A percentile compares a stretch with the other conserved stretches of the same genome.
Evolutionary conservation across 2,329 filamentous ascomycete genomes (phyloP).

Genomic region (Pseudogymnoascus sp.): DNA sequence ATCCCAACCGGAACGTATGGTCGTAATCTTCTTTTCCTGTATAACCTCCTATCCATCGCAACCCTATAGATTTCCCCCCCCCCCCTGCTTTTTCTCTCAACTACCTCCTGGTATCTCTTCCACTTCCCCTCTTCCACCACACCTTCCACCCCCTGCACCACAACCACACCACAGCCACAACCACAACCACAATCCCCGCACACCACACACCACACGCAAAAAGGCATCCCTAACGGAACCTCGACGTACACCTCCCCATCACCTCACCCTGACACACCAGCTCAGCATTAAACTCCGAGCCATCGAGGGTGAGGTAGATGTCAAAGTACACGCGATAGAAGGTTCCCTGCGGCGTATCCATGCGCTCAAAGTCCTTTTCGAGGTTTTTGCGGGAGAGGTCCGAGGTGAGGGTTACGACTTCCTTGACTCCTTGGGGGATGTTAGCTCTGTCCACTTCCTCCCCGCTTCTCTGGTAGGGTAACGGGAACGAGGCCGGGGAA

Average conservation of each 20-base stretch:
- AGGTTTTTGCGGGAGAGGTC: conserved; percentile 96
- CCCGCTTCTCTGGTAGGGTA: neutral
- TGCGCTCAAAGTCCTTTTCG: conserved; percentile 97
- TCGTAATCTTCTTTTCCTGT: neutral
- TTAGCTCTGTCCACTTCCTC: conserved; percentile 19
- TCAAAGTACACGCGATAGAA: conserved; percentile 81
- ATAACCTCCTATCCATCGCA: neutral
- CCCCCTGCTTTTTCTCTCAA: neutral
- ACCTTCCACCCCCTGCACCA: neutral
- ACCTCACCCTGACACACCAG: conserved; percentile 98
- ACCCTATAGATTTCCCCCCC: no score
- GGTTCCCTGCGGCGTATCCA: conserved; percentile 96
- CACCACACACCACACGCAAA: neutral
- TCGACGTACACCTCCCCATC: conserved; percentile 90
- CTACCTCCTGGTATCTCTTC: no score
- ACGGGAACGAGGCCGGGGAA: no score
- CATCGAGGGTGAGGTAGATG: conserved; percentile 87
- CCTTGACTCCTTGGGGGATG: conserved; percentile 73
- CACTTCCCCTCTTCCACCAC: no score
- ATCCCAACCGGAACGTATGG: no score
- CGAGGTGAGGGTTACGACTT: conserved; percentile 94
- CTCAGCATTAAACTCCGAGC: conserved; percentile 95
- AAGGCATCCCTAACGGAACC: conserved; percentile 55
- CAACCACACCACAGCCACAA: no score
- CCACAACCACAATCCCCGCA: neutral